These are phyloP conservation scores for Saccharomyces mikatae DNA, from an alignment of 805 yeast species.

Conservation along the genomic window DNA sequence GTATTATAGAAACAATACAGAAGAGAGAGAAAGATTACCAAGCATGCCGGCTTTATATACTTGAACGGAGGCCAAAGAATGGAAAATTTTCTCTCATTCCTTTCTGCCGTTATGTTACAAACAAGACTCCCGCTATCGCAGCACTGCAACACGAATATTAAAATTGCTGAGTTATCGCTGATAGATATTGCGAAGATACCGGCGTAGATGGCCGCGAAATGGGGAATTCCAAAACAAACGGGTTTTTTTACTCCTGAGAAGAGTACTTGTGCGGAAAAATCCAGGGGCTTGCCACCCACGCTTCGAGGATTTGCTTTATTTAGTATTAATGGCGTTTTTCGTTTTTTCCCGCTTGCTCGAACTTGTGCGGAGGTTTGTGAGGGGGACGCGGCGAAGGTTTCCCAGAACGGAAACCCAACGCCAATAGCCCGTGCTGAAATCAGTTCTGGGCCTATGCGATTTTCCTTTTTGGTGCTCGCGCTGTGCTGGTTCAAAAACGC, in stretches of 20 bases:
- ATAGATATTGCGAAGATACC: background rate
- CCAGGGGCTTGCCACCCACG: background rate
- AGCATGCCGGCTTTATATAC: background rate
- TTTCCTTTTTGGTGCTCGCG: background rate
- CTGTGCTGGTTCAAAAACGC: background rate
- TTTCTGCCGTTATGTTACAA: background rate
- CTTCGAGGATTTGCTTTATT: background rate
- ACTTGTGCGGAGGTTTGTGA: background rate
- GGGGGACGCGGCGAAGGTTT: background rate
- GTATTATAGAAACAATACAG: background rate
- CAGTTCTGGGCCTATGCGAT: background rate
- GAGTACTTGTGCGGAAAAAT: background rate
- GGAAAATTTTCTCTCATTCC: background rate
- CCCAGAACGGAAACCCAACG: background rate
- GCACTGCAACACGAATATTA: background rate
- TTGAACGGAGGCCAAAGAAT: background rate
- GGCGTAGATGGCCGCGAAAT: background rate
- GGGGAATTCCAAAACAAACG: background rate
- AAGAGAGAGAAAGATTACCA: background rate
- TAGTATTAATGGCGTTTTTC: background rate
- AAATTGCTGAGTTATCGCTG: background rate
- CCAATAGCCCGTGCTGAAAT: background rate
- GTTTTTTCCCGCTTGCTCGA: background rate
- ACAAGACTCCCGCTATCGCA: background rate
- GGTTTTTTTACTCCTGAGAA: background rate